Conservation (phyloP, 331 rosid genomes). For the Phaseolus coccineus region DNA sequence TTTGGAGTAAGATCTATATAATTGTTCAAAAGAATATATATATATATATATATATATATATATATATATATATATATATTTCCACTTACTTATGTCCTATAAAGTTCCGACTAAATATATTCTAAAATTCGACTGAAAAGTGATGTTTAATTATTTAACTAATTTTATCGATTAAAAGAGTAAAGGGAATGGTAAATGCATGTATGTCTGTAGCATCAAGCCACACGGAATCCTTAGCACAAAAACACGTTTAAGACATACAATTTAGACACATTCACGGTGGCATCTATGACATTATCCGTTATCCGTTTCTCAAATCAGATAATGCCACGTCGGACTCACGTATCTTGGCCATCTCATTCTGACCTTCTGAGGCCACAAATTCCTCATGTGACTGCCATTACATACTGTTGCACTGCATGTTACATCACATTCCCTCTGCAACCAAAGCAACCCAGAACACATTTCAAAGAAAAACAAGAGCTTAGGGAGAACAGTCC, state of each 20-base stretch:
- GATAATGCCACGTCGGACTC: conserved; percentile 66
- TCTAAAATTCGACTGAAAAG: no score
- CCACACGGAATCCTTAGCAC: conserved; percentile 30
- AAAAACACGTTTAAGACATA: conserved; percentile 4
- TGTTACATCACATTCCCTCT: conserved; percentile 38
- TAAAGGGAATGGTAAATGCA: conserved; percentile 16
- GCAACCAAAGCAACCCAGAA: not conserved
- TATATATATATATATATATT: no score
- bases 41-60: no score
- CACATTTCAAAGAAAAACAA: not conserved
- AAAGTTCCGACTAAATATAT: no score
- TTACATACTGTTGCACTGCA: conserved; percentile 14
- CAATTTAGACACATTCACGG: conserved; percentile 14
- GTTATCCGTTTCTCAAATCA: conserved; percentile 56
- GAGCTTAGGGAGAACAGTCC: not conserved
- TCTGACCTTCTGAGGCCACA: conserved; percentile 69
- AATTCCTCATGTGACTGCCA: conserved; percentile 57
- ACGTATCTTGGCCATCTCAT: conserved; percentile 67
- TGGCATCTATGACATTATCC: conserved; percentile 67
- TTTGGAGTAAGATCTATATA: no score
- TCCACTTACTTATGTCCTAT: no score
- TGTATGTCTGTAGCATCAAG: conserved; percentile 50
- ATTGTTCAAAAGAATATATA: no score
- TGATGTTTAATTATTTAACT: no score
- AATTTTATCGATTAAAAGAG: not conserved